A percentile compares a stretch with the other conserved stretches of the same genome.
These are phyloP conservation scores for Corinectria fuckeliana DNA, from an alignment of 2,329 filamentous ascomycete genomes.

Conservation along the genomic window DNA sequence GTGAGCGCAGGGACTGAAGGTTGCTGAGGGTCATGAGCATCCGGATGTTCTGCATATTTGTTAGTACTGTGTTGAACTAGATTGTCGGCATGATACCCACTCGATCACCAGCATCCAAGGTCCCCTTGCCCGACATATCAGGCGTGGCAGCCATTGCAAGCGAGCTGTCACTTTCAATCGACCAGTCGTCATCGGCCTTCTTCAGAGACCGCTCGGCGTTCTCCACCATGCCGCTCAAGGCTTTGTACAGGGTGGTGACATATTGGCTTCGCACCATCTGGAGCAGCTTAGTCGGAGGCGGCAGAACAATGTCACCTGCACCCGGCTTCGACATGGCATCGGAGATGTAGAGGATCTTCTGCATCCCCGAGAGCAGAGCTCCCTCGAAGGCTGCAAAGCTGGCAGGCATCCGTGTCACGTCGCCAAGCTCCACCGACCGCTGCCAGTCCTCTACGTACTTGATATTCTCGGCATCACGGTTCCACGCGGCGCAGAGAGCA, in stretches of 20 bases:
- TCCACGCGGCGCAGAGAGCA: constrained; percentile 90
- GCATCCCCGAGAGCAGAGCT: constrained; percentile 82
- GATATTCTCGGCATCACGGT: constrained; percentile 89
- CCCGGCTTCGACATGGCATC: constrained; percentile 81
- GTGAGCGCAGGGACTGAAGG: constrained; percentile 79
- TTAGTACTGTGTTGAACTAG: constrained; percentile 29
- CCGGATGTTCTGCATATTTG: constrained; percentile 74
- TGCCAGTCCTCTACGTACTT: constrained; percentile 95
- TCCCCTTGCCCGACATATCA: constrained; percentile 51
- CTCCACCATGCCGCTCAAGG: constrained; percentile 93
- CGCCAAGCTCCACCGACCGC: constrained; percentile 77
- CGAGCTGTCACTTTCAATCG: constrained; percentile 53
- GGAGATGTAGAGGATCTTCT: constrained; percentile 92
- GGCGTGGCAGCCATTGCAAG: constrained; percentile 44
- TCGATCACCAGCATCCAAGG: constrained; percentile 62
- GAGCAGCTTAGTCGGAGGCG: constrained; percentile 84
- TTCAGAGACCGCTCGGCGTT: constrained; percentile 82
- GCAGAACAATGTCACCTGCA: constrained; percentile 77
- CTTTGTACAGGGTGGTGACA: constrained; percentile 91
- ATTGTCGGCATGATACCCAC: constrained; percentile 46
- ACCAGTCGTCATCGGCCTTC: constrained; percentile 69
- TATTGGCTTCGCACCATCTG: constrained; percentile 93
- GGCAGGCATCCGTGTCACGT: constrained; percentile 89
- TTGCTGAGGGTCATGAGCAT: constrained; percentile 96
- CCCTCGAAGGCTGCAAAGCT: constrained; percentile 87